Conservation (phyloP, 345 rosid genomes). For the Brassica nigra region DNA sequence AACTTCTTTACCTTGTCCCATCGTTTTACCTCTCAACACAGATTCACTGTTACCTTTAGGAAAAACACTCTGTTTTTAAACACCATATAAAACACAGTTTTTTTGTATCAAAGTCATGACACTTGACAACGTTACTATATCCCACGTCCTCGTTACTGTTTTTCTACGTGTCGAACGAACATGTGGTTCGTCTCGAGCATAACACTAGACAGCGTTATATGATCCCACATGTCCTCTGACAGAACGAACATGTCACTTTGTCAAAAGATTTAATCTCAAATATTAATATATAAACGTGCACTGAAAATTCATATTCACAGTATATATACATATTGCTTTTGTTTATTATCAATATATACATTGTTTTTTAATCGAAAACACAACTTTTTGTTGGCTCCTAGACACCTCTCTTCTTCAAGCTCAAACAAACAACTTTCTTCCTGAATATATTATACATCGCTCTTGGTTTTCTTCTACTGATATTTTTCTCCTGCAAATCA, state of each 20-base stretch:
- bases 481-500: slow-evolving; percentile 24
- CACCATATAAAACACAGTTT: background rate
- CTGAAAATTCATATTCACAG: background rate
- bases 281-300: background rate
- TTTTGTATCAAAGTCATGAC: background rate
- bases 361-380: background rate
- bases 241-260: slow-evolving; percentile 5
- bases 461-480: slow-evolving; percentile 24
- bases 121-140: background rate
- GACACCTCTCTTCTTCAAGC: slow-evolving; percentile 2
- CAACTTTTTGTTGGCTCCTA: background rate
- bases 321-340: slow-evolving; percentile 12
- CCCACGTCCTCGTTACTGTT: background rate
- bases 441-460: background rate
- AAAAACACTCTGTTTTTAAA: background rate
- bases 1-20: slow-evolving; percentile 43
- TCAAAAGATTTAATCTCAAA: background rate
- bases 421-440: slow-evolving; percentile 10
- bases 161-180: slow-evolving; percentile 25
- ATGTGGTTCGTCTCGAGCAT: background rate
- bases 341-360: slow-evolving; percentile 1
- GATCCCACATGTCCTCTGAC: background rate
- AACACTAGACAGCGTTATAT: background rate
- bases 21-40: background rate
- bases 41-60: background rate